phyloP scores from a whole-genome alignment of 305 asterid species.

The Fraxinus angustifolia region DNA sequence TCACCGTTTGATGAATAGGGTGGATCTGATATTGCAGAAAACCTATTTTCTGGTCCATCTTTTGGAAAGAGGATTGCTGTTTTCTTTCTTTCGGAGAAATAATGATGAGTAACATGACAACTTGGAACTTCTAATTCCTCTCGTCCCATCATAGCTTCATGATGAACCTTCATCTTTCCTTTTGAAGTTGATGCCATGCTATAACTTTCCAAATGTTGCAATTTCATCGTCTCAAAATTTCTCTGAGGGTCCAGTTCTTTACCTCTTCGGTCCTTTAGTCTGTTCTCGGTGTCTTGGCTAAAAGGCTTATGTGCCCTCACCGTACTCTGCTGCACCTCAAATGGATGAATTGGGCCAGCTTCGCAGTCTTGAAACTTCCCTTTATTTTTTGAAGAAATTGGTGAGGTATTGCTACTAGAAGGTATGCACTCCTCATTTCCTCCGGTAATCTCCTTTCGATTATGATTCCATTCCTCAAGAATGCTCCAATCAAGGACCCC shows the following conservation, averaged over 20 bases:
- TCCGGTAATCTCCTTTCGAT: constrained; percentile 22
- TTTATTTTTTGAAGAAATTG: constrained; percentile 25
- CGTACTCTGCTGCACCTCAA: constrained; percentile 22
- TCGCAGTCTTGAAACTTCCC: constrained; percentile 21
- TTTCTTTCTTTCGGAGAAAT: constrained; percentile 22
- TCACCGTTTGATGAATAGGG: constrained; percentile 21
- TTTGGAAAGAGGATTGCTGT: constrained; percentile 18
- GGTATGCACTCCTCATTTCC: constrained; percentile 33
- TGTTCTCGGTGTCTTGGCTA: constrained; percentile 21
- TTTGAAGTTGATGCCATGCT: constrained; percentile 20
- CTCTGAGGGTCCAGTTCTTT: constrained; percentile 12
- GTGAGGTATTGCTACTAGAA: constrained; percentile 40
- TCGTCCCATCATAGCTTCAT: constrained; percentile 20
- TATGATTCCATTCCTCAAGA: constrained; percentile 67
- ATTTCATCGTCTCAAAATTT: constrained; percentile 22
- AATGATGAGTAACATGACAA: constrained; percentile 23
- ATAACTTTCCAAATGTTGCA: constrained; percentile 19
- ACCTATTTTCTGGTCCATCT: constrained; percentile 25
- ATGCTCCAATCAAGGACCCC: constrained; percentile 77
- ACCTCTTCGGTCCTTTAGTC: constrained; percentile 15
- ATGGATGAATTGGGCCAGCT: constrained; percentile 26
- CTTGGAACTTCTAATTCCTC: constrained; percentile 13
- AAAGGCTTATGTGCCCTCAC: constrained; percentile 26
- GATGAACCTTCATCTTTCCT: constrained; percentile 30
- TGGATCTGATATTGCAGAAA: constrained; percentile 1